Percentiles rank a stretch among this genome's conserved stretches.
Conservation (phyloP, 768 basidiomycete species). For the Mycena crocata region DNA sequence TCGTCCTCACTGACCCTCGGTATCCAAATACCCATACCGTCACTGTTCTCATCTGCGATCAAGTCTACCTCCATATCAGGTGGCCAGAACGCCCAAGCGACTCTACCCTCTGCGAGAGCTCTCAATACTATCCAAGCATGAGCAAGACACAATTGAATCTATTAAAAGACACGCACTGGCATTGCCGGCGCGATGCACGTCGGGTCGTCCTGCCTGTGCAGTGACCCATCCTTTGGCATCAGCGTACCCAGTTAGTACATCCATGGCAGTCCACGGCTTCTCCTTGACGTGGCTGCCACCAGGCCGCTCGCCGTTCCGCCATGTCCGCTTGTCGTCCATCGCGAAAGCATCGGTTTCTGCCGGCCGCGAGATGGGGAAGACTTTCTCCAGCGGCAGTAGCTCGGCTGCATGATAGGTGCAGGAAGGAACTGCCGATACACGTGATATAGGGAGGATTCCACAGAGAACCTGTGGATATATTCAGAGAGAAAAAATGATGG, state of each 20-base stretch:
- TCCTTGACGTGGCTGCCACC: conserved; percentile 34
- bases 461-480: conserved; percentile 63
- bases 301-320: conserved; percentile 65
- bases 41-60: conserved; percentile 40
- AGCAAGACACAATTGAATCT: not conserved
- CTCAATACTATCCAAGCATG: conserved; percentile 70
- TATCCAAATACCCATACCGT: conserved; percentile 70
- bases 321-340: conserved; percentile 80
- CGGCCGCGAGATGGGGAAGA: conserved; percentile 72
- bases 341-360: conserved; percentile 43
- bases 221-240: conserved; percentile 86
- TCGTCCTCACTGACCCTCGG: conserved; percentile 46
- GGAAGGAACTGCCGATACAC: conserved; percentile 84
- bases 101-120: conserved; percentile 81
- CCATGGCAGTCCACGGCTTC: conserved; percentile 86
- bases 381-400: conserved; percentile 81
- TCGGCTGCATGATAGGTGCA: conserved; percentile 79
- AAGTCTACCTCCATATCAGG: conserved; percentile 53
- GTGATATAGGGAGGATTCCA: conserved; percentile 83
- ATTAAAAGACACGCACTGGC: conserved; percentile 65
- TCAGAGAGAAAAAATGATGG: not conserved
- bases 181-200: conserved; percentile 91
- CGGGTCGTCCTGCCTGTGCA: conserved; percentile 90
- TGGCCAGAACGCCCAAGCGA: conserved; percentile 91
- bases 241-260: conserved; percentile 85